Evolutionary conservation across 1,284 basidiomycete genomes (phyloP), one percentile per base, ranked within the genome.

Genomic region (Cryptococcus maquisensis): DNA sequence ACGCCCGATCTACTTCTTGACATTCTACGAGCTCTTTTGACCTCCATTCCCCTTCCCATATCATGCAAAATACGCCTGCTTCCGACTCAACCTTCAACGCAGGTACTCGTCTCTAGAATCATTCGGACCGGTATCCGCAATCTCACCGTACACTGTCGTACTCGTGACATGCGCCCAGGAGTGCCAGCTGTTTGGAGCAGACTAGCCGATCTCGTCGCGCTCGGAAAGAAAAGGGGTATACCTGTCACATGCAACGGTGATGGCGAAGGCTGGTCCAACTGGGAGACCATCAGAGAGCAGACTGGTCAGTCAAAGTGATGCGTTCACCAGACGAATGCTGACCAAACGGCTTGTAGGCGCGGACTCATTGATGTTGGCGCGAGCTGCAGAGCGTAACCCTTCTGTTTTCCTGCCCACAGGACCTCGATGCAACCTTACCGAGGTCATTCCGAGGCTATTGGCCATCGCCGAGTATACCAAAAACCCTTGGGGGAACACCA

Each of bases 231-330:
- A 55, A 67, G 70, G 51, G 86, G 84, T 15, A 81, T 97, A 21
- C 86, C 93, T 1, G 85, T 98, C 13, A 82, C 93, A 36, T 90
- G 90, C 76, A 99, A 99, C 73, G 96, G 96, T 0, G 95, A 99
- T 73, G 95, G 91, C 61, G 79, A 83, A 51, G 86, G 86, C 1
- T 86, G 82, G 71, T 81, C 86, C 55, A 92, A 95, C 66, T 87
- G 88, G 49, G 83, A 84, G 54, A 80, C 84, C 43, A 83, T 96
- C 55, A 83, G 86, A 55, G 78, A 81, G 54, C 74, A 84, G 15
- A 96, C 93, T 18, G 87, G 91, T 84, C 65, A 55, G 70, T 64
- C 45, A 49, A 24, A 8, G 23, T 7, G 10, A 44, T 44, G 23
- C 13, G 1, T 32, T 1, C 28, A 6, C 6, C 10, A 1, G n/a